Base-by-base conservation (phyloP, 352 stramenopile species). In the Blastocystis sp. region DNA sequence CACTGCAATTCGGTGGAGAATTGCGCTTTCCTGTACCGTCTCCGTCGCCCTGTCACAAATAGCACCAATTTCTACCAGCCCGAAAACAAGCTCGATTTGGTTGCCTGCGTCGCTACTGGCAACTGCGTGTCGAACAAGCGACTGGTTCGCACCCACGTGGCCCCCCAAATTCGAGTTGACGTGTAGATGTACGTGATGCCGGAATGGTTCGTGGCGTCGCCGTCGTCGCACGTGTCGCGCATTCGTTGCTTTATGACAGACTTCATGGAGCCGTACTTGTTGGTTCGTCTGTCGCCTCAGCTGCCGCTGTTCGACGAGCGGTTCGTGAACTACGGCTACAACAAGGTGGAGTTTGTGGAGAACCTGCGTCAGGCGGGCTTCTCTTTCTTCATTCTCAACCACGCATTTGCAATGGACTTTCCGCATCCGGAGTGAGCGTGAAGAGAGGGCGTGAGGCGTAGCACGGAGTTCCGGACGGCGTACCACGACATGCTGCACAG, bases 291-390 rank as follows among this genome's bases (percentile, higher is more conserved):
- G 45, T 62, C 45, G 43, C 28, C 76, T 2, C 11, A 56, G 17
- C 52, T 61, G 14, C 76, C 76, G 43, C 59, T 86, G n/a, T 86
- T 86, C 40, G 76, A 69, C 21, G 40, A 71, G 21, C 43, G 60
- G 5, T 86, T 86, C 43, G 17, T 86, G 7, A 61, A 86, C 40
- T 86, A 86, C 28, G 76, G 76, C 23, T 86, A 86, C 53, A 71
- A 86, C n/a, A 86, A 86, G 43, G 76, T 86, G n/a, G 61, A 70
- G n/a, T 71, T 43, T 14, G 43, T 86, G 17, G 76, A 86, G 28
- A 60, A 86, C 38, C 59, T 86, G 2, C 48, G 76, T 17, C 64
- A 86, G 40, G 21, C 3, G 23, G 59, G 59, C n/a, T 86, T 62
- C 40, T 53, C 23, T 11, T 74, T 86, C 21, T 62, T 53, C 19